Evolutionary conservation across 805 yeast species (phyloP), one percentile per base, ranked within the genome.

Genomic region (Metschnikowia aberdeeniae): DNA sequence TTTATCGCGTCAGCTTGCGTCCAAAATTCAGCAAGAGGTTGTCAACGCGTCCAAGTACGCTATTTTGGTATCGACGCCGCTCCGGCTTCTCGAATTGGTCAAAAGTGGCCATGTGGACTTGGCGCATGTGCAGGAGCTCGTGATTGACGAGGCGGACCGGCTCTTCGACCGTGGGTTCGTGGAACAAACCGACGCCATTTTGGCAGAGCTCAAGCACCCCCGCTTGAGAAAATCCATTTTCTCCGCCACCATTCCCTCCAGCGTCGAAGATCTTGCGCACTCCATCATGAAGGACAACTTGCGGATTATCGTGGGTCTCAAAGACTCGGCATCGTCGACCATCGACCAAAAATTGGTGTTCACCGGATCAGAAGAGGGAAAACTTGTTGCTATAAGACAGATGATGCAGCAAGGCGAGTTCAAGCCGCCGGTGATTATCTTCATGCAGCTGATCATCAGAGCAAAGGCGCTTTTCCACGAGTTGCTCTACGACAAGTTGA

Each of bases 381-480:
- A 93, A 64, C 70, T 93, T 20, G 72, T 93, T 27, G 98, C 96
- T 0, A 81, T 93, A 29, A 78, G 98, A 56, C 96, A 90, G 61
- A 76, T 92, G 81, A 77, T 90, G 36, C 84, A 81, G 60, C 75
- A 80, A 43, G 93, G 96, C 13, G 89, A 86, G 54, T 82, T 93
- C 61, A 83, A 81, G 56, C 98, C 99, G 1, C 99, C 99, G 0
- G 86, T 89, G 14, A 78, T 93, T 34, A 89, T 93, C 33, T 93
- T 93, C 63, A 77, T 93, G 51, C 99, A 93, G 67, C 84, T 93
- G 36, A 86, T 93, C 52, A 78, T 86, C 27, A 81, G 99, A 65
- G 97, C 99, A 13, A 93, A 92, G 64, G 97, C 98, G 0, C 72
- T 93, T 42, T 92, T 86, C 65, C 96, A 92, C 60, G 99, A 93